Conservation (phyloP, 2,329 filamentous ascomycete species). For the Botrytis tulipae region DNA sequence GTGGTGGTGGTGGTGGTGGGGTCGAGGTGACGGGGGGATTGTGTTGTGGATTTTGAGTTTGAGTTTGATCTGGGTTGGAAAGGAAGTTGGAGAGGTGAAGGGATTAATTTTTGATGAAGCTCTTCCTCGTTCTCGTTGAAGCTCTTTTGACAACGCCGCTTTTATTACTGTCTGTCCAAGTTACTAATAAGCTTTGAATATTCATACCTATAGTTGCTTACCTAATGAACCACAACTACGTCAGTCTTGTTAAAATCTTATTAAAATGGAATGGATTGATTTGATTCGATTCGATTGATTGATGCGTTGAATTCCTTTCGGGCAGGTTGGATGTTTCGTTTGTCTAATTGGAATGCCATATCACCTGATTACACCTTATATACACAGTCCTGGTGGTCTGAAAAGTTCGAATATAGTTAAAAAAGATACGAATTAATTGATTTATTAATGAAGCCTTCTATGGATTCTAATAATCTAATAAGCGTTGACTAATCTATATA, state of each 20-base stretch:
- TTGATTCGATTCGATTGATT: too few species aligned
- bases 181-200: too few species aligned
- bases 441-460: background rate
- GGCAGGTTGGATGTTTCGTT: background rate
- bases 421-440: background rate
- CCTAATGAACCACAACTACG: background rate
- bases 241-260: background rate
- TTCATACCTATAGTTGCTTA: too few species aligned
- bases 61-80: background rate
- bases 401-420: background rate
- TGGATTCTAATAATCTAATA: background rate
- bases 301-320: background rate
- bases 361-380: too few species aligned
- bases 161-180: background rate
- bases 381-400: too few species aligned
- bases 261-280: too few species aligned
- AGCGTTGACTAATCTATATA: too few species aligned
- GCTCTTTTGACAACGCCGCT: background rate
- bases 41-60: background rate
- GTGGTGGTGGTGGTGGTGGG: conserved; percentile 19
- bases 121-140: background rate
- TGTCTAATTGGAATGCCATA: background rate
- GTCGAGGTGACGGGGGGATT: background rate
- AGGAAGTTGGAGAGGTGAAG: background rate
- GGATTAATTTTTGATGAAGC: background rate